Base-by-base conservation (phyloP, 805 yeast species). In the Sungouiozyma intestinalis region DNA sequence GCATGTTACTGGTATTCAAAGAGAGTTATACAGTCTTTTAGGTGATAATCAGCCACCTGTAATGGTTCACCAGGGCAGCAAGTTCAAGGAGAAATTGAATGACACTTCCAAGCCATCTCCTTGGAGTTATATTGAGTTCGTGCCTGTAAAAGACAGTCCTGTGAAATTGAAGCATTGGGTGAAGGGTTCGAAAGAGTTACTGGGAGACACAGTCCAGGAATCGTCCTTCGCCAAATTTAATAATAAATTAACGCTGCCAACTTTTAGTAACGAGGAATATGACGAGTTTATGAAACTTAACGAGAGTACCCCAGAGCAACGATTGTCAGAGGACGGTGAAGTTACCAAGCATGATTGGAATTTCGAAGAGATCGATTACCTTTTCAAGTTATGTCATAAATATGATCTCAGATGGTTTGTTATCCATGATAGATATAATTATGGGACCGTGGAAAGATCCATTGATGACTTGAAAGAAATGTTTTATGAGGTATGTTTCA, bases 1-100 rank as follows among this genome's bases (percentile, higher is more conserved):
- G 14, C 58, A 51, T 38, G 60, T 70, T 36, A 67, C 78, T 2
- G 95, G 95, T 19, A 82, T 90, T 76, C 88, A 85, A 48, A 73
- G 97, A 51, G 98, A 92, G 59, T 67, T 92, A 41, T 88, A 82
- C 62, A 83, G 82, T 49, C 70, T 94, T 41, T 67, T 92, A 34
- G 98, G 99, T 4, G 88, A 92, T 33, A 86, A 86, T 60, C 78
- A 94, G 2, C 96, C 98, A 1, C 88, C 97, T 0, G 75, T 73
- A 6, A 73, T 72, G n/a, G 73, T 73, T n/a, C 68, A 69, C 40
- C 68, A 67, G 40, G 62, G 65, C n/a, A 65, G 57, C 20, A 64
- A 76, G 48, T 79, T 79, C 55, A 81, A 80, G 48, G 85, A 79
- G 45, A 73, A 77, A 50, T 69, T 85, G 40, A 76, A 76, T 44